Evolutionary conservation across 768 basidiomycete species (phyloP).

Genomic region (Podaxis carcinomalis): DNA sequence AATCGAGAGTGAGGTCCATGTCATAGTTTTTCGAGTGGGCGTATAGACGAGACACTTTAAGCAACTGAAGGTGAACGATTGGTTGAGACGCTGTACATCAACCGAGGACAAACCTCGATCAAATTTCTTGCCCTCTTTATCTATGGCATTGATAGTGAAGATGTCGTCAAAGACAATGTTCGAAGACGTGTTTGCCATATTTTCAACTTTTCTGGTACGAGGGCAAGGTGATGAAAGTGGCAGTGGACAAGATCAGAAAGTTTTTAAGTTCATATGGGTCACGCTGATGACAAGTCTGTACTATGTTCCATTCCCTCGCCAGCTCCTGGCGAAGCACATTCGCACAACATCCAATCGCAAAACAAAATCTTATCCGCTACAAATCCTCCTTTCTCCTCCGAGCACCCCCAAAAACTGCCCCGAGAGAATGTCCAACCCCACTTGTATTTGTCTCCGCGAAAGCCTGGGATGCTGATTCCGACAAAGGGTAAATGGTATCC

Average conservation of each 20-base stretch:
- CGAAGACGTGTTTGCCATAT: slow-evolving; percentile 56
- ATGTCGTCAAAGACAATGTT: slow-evolving; percentile 92
- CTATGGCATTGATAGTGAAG: slow-evolving; percentile 79
- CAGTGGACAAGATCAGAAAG: slow-evolving; percentile 2
- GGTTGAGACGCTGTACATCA: neutral
- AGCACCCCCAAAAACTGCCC: slow-evolving; percentile 34
- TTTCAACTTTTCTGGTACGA: slow-evolving; percentile 3
- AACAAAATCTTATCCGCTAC: slow-evolving; percentile 20
- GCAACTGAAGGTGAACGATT: neutral
- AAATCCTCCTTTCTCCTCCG: slow-evolving; percentile 26
- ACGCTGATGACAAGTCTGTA: neutral
- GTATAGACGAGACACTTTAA: slow-evolving; percentile 82
- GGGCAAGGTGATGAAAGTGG: slow-evolving; percentile 8
- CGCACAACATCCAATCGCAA: slow-evolving; percentile 10
- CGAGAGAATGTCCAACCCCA: slow-evolving; percentile 47
- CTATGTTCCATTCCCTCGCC: slow-evolving; percentile 12
- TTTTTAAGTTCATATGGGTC: neutral
- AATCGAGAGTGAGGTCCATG: slow-evolving; percentile 92
- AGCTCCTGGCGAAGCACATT: neutral
- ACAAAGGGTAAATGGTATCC: slow-evolving; percentile 27
- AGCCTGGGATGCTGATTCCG: slow-evolving; percentile 37
- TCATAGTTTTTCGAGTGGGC: slow-evolving; percentile 88
- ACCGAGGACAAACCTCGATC: slow-evolving; percentile 73
- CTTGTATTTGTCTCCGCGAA: slow-evolving; percentile 47
- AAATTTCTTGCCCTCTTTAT: slow-evolving; percentile 95